Conservation (phyloP, 1,284 basidiomycete genomes). For the Pseudozyma hubeiensis region DNA sequence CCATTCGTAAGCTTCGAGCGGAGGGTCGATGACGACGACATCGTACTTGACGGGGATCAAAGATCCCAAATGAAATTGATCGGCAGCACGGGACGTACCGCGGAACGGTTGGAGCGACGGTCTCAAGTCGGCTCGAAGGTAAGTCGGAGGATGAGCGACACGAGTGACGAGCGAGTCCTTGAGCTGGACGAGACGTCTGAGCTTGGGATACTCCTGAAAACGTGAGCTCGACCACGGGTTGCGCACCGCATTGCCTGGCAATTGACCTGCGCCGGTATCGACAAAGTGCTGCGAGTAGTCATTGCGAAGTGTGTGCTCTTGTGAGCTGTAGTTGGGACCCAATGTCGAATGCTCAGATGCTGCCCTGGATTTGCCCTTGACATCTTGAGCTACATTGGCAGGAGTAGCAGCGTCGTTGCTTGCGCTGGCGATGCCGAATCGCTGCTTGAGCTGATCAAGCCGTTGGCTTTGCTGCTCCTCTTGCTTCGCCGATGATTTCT, state of each 20-base stretch:
- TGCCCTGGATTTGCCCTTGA: slow-evolving; percentile 21
- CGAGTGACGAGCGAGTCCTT: slow-evolving; percentile 56
- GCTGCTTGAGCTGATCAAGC: background rate
- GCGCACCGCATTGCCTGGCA: slow-evolving; percentile 62
- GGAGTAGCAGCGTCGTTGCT: background rate
- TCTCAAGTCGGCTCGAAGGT: slow-evolving; percentile 55
- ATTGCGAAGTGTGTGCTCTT: slow-evolving; percentile 93
- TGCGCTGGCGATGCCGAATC: slow-evolving; percentile 9
- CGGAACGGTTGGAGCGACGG: slow-evolving; percentile 30
- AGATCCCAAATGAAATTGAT: slow-evolving; percentile 49
- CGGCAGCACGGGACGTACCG: slow-evolving; percentile 12
- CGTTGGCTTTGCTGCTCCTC: slow-evolving; percentile 20
- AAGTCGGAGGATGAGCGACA: slow-evolving; percentile 57
- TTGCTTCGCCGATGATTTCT: background rate
- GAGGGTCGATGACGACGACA: slow-evolving; percentile 90
- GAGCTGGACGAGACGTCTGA: slow-evolving; percentile 55
- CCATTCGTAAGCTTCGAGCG: slow-evolving; percentile 72
- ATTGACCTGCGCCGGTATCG: slow-evolving; percentile 70
- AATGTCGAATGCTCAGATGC: slow-evolving; percentile 5
- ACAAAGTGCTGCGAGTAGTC: slow-evolving; percentile 93
- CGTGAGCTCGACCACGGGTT: slow-evolving; percentile 74
- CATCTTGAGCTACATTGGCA: background rate
- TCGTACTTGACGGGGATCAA: slow-evolving; percentile 81
- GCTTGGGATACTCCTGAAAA: slow-evolving; percentile 80
- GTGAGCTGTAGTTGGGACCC: slow-evolving; percentile 71